Evolutionary conservation across 495 filamentous ascomycete species (phyloP), one percentile per base, ranked within the genome.

Genomic region (Hyaloscypha variabilis): DNA sequence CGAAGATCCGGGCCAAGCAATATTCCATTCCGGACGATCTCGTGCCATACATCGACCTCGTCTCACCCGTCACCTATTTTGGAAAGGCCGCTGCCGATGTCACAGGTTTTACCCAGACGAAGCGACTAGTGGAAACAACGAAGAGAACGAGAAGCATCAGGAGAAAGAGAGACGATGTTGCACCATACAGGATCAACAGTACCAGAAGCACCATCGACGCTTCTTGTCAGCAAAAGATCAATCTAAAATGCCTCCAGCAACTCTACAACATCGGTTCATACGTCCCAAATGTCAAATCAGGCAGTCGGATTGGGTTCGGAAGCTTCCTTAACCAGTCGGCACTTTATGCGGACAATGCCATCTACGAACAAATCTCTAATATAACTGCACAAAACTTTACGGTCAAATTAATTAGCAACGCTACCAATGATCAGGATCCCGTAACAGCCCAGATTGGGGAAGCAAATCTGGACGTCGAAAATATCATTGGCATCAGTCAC

Each of bases 401-500:
- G n/a, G 81, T 83, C 36, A 71, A 79, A 49, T 67, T 81, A 6
- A 82, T 91, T 61, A 84, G 86, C 59, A 86, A 85, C 11, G 84
- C 81, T 3, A 55, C 76, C 58, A 79, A 88, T 62, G 73, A 82
- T 67, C 86, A 84, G 63, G 67, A 77, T 66, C 77, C 85, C 34
- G 42, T 55, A 1, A 75, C 76, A 61, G 70, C 71, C 6, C 67
- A 77, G 24, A 69, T 71, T 29, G 81, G 81, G 36, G 91, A 96
- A 74, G 91, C 90, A 62, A 91, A 93, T 76, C 81, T 94, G 26
- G 91, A 95, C 67, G 71, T 90, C 42, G 88, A 94, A 73, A 90
- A 90, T 63, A 85, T 88, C 63, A 60, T 90, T 62, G 86, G 83
- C 6, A 65, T 91, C 24, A 80, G 78, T 67, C 75, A 81, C 49